These are phyloP conservation scores for Lactifluus hygrophoroides DNA, from an alignment of 768 basidiomycete species.

Conservation along the genomic window DNA sequence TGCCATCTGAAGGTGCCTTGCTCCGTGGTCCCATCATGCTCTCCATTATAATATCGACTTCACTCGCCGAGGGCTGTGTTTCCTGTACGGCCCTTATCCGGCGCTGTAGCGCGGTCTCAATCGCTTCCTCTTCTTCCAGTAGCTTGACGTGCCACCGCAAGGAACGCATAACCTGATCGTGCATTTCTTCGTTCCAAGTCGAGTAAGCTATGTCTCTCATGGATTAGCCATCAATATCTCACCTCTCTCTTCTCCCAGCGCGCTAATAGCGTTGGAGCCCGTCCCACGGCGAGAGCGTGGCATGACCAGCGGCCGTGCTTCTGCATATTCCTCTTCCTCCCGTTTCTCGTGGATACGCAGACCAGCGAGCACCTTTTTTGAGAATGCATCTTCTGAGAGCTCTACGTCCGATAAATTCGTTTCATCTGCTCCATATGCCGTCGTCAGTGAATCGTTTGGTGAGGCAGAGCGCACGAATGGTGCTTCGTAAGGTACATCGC, in stretches of 20 bases:
- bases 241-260: constrained; percentile 33
- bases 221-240: neutral
- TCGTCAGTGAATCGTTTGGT: constrained; percentile 40
- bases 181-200: constrained; percentile 26
- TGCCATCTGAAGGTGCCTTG: neutral
- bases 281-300: constrained; percentile 22
- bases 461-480: constrained; percentile 40
- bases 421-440: constrained; percentile 39
- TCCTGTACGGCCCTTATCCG: constrained; percentile 32
- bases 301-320: constrained; percentile 28
- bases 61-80: constrained; percentile 29
- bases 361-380: constrained; percentile 28
- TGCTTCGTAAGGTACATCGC: constrained; percentile 32
- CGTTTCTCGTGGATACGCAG: constrained; percentile 31
- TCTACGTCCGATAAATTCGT: constrained; percentile 35
- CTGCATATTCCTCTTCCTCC: constrained; percentile 32
- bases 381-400: constrained; percentile 32
- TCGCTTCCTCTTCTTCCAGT: constrained; percentile 38
- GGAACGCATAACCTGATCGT: constrained; percentile 31
- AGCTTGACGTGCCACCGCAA: constrained; percentile 31
- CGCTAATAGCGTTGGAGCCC: constrained; percentile 19
- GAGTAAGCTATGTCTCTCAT: neutral
- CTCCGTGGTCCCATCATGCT: constrained; percentile 29
- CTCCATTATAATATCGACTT: constrained; percentile 35
- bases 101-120: constrained; percentile 33